Conservation (phyloP, 169 alveolate species). For the Cryptosporidium baileyi region DNA sequence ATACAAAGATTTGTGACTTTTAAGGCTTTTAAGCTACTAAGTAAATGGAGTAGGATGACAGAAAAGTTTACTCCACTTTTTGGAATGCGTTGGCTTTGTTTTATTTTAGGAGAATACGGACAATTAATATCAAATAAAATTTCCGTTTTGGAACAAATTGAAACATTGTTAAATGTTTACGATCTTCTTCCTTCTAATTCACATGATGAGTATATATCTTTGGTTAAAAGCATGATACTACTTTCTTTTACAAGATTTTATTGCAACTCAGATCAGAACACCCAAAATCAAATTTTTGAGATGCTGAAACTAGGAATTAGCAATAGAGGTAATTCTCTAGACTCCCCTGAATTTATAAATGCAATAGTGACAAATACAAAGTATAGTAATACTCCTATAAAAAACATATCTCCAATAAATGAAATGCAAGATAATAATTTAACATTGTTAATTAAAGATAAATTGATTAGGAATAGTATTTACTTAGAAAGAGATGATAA, state of each 20-base stretch:
- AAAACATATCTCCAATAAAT: not conserved
- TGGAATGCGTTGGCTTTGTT: slow-evolving; percentile 66
- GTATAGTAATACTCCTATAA: slow-evolving; percentile 14
- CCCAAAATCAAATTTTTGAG: slow-evolving; percentile 50
- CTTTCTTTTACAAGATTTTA: slow-evolving; percentile 59
- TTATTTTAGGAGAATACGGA: slow-evolving; percentile 56
- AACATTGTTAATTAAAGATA: not conserved
- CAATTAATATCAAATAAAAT: slow-evolving; percentile 14
- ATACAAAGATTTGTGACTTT: slow-evolving; percentile 6
- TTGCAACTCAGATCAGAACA: slow-evolving; percentile 11
- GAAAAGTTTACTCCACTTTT: not conserved
- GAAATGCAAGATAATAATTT: not conserved
- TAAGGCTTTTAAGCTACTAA: slow-evolving; percentile 13
- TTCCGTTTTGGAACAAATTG: slow-evolving; percentile 36
- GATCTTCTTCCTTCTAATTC: not conserved
- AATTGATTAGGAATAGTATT: not conserved
- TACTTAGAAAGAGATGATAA: not conserved
- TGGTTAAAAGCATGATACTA: slow-evolving; percentile 29
- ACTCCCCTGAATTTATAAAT: slow-evolving; percentile 5
- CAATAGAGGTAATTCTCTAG: slow-evolving; percentile 24
- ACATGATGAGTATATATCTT: slow-evolving; percentile 14
- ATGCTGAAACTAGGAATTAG: slow-evolving; percentile 14
- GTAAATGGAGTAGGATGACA: not conserved
- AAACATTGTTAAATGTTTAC: not conserved
- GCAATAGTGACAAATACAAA: slow-evolving; percentile 6